phyloP scores from a whole-genome alignment of 257 asterid genomes.

The Ehretia macrophylla region DNA sequence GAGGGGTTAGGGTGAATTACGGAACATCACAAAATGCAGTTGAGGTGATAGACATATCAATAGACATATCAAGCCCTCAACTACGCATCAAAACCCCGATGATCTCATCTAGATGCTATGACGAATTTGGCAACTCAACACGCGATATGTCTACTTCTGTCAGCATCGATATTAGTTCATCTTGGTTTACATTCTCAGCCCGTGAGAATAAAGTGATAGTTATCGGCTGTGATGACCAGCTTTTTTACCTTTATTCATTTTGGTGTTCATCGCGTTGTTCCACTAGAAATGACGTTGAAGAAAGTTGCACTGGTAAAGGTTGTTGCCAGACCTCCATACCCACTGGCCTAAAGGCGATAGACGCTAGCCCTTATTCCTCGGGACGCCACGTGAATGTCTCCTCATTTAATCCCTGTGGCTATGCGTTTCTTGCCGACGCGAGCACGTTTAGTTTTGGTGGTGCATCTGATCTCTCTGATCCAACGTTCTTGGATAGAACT shows the following conservation, averaged over 20 bases:
- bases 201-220: neutral
- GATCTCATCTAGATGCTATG: neutral
- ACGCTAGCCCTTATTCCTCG: neutral
- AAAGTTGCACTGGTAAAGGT: neutral
- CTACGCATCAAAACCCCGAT: neutral
- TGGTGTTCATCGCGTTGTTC: neutral
- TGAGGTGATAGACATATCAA: neutral
- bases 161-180: neutral
- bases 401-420: neutral
- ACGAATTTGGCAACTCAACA: neutral
- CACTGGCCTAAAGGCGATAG: neutral
- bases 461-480: slow-evolving; percentile 1
- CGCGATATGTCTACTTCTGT: neutral
- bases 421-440: neutral
- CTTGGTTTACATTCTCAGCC: slow-evolving; percentile 2
- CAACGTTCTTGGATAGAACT: neutral
- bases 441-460: neutral
- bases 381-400: neutral
- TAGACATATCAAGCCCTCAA: neutral
- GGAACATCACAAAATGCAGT: neutral
- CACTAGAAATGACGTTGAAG: neutral
- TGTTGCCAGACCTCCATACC: neutral
- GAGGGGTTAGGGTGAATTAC: neutral
- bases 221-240: neutral
- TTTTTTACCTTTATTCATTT: neutral